Percentiles rank a stretch among this genome's conserved stretches.
These are phyloP conservation scores for Xylaria castorea DNA, from an alignment of 495 filamentous ascomycete genomes.

Conservation along the genomic window DNA sequence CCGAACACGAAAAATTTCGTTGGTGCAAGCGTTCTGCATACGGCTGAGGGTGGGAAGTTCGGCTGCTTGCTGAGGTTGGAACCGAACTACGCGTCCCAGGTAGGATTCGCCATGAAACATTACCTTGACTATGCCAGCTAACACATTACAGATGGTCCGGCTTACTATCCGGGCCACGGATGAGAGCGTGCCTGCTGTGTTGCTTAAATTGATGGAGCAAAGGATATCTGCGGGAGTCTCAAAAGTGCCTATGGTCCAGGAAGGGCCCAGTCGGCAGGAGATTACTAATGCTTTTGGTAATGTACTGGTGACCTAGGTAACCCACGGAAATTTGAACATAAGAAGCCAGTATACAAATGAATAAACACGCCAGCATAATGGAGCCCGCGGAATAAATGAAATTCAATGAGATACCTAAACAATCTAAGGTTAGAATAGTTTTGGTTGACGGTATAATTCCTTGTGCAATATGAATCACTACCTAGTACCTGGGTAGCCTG, in stretches of 20 bases:
- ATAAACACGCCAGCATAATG: neutral
- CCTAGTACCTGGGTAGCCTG: neutral
- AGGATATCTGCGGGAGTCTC: slow-evolving; percentile 63
- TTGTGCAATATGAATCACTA: neutral
- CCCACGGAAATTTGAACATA: slow-evolving; percentile 22
- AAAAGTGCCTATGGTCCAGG: slow-evolving; percentile 44
- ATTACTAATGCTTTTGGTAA: slow-evolving; percentile 57
- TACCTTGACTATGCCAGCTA: slow-evolving; percentile 29
- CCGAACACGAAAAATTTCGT: slow-evolving; percentile 92
- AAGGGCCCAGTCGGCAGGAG: slow-evolving; percentile 47
- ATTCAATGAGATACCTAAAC: neutral
- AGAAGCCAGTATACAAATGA: slow-evolving; percentile 15
- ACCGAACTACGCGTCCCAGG: slow-evolving; percentile 90
- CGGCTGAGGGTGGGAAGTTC: slow-evolving; percentile 82
- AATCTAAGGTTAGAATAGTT: neutral
- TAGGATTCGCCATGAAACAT: slow-evolving; percentile 46
- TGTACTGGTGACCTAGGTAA: slow-evolving; percentile 54
- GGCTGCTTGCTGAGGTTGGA: slow-evolving; percentile 93
- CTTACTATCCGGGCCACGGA: slow-evolving; percentile 95
- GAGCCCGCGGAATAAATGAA: slow-evolving; percentile 1
- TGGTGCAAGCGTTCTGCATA: slow-evolving; percentile 88
- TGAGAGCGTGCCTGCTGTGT: slow-evolving; percentile 78
- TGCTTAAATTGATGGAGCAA: slow-evolving; percentile 88
- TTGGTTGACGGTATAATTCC: neutral
- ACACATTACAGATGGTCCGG: slow-evolving; percentile 79